These are phyloP conservation scores for Takashimella koratensis DNA, from an alignment of 1,284 basidiomycete species.

Conservation along the genomic window DNA sequence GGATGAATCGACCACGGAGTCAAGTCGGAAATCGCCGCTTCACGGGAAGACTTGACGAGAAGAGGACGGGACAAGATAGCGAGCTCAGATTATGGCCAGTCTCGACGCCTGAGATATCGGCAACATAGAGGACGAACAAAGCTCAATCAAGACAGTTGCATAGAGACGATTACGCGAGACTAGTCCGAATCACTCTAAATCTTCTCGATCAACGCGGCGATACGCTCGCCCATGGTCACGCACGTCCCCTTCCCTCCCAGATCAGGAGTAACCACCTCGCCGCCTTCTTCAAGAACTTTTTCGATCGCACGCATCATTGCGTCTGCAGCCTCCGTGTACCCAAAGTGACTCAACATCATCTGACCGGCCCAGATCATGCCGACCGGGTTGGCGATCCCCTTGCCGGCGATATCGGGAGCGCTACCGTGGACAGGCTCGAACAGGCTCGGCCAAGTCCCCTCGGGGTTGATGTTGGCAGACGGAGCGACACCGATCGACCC, in stretches of 20 bases:
- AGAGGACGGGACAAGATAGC: no score
- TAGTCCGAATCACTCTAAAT: no score
- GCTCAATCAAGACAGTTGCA: no score
- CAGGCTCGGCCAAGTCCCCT: constrained; percentile 52
- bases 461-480: constrained; percentile 57
- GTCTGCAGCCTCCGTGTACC: constrained; percentile 55
- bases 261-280: constrained; percentile 73
- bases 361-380: constrained; percentile 59
- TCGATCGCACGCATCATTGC: constrained; percentile 57
- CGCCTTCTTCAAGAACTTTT: constrained; percentile 29
- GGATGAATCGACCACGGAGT: no score
- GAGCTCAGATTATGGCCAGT: no score
- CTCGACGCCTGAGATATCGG: no score
- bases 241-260: constrained; percentile 67
- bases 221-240: constrained; percentile 16
- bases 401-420: constrained; percentile 83
- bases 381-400: constrained; percentile 57
- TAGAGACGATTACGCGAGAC: no score
- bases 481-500: constrained; percentile 61
- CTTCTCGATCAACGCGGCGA: constrained; percentile 18
- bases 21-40: no score
- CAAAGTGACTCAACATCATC: constrained; percentile 58
- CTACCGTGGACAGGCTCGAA: constrained; percentile 77
- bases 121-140: no score
- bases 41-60: no score